Conservation (phyloP, 129 eudicot genomes). For the Pseudognaphalium luteoalbum region DNA sequence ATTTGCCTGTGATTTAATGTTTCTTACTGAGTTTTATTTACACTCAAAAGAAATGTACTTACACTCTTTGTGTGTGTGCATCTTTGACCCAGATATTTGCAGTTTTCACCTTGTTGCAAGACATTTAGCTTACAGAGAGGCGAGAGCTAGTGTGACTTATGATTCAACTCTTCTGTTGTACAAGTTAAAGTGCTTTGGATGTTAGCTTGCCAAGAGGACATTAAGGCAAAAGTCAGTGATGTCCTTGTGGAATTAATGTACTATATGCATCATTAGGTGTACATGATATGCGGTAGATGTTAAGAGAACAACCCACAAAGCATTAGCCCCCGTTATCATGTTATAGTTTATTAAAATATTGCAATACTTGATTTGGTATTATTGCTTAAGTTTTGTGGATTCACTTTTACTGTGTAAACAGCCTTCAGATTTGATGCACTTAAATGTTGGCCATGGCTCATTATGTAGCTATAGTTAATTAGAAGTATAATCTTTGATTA, state of each 20-base stretch:
- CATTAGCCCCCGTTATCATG: background rate
- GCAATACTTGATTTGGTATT: no score
- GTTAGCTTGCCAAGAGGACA: background rate
- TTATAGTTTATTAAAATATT: background rate
- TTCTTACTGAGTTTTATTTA: background rate
- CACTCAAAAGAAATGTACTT: background rate
- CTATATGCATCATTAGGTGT: background rate
- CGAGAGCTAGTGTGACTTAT: background rate
- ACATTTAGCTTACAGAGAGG: conserved; percentile 6
- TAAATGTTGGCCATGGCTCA: conserved; percentile 22
- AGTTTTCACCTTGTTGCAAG: conserved; percentile 7
- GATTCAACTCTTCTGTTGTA: conserved; percentile 11
- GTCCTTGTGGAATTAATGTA: background rate
- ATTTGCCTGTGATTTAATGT: background rate
- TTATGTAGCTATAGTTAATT: background rate
- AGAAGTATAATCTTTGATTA: conserved; percentile 16
- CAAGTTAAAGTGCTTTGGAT: conserved; percentile 18
- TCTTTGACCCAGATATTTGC: background rate
- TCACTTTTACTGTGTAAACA: conserved; percentile 15
- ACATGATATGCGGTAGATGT: background rate
- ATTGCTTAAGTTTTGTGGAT: background rate
- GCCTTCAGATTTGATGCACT: conserved; percentile 25
- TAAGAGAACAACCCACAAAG: conserved; percentile 2
- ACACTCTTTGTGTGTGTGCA: background rate
- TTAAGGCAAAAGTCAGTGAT: conserved; percentile 6